Evolutionary conservation across 2,329 filamentous ascomycete species (phyloP), one percentile per base, ranked within the genome.

Genomic region (Tolypocladium guangdongense): DNA sequence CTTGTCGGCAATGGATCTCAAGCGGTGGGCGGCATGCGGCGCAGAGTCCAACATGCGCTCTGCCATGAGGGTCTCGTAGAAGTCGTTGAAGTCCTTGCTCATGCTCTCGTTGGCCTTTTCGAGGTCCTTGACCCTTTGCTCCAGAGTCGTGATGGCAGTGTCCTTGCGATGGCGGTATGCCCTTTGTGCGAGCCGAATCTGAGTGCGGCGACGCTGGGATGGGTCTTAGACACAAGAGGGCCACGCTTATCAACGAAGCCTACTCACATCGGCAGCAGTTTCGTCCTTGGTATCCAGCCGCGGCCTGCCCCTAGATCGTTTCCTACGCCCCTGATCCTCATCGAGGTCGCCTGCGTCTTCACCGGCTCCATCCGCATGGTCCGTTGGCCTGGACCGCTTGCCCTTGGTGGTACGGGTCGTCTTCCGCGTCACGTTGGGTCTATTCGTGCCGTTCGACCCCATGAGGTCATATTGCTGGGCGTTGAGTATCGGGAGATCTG

Each of bases 141-240:
- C 85, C 12, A 95, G 75, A 1, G 81, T 82, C 32, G 82, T 78
- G 53, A 95, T 92, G 6, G 87, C 87, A 24, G 80, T 85, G 64
- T 95, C 90, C 69, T 95, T 95, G 51, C 90, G 84, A 62, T 87
- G 82, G 18, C 90, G 82, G 64, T 95, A 95, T 1, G 89, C 89
- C 59, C 90, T 77, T 67, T 95, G 90, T 2, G 90, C 90, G 52
- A 92, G 78, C 27, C 90, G 84, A 58, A 96, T 93, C 66, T 96
- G 90, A 6, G 88, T 92, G 52, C 90, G 81, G 51, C 90, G 86
- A 57, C 89, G 85, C 87, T 88, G 41, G 41, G 32, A 41, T 49
- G 56, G 56, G 27, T 32, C 4, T 46, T 46, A 46, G 43, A 46
- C 41, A 8, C 16, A 12, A 32, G 18, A 46, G 14, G 8, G 10